Conservation (phyloP, 2,329 filamentous ascomycete species). For the Plectosphaerella plurivora region DNA sequence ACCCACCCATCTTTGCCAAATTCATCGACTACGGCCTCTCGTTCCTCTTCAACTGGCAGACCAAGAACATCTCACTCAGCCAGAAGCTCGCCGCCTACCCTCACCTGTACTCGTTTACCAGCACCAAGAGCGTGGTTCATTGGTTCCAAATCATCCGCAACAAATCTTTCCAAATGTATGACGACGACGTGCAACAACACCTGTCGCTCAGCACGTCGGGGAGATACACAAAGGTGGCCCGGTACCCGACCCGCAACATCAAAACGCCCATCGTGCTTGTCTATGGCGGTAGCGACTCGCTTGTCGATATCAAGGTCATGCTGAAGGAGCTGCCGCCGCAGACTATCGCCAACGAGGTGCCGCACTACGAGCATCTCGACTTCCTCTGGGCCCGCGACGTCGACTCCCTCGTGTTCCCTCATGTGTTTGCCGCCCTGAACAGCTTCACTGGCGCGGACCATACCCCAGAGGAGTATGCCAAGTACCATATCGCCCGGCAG, state of each 20-base stretch:
- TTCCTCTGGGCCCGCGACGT: constrained; percentile 93
- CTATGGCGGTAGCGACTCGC: constrained; percentile 88
- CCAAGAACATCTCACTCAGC: constrained; percentile 73
- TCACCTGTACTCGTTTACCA: constrained; percentile 94
- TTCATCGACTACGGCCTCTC: constrained; percentile 76
- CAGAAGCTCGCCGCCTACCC: constrained; percentile 96
- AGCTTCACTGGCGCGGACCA: constrained; percentile 58
- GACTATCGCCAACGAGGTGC: constrained; percentile 81
- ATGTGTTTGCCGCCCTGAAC: constrained; percentile 85
- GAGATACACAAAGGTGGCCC: constrained; percentile 94
- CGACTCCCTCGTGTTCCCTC: constrained; percentile 77
- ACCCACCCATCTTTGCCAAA: constrained; percentile 87
- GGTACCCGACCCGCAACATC: constrained; percentile 95
- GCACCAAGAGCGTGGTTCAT: constrained; percentile 94
- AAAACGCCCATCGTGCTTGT: constrained; percentile 90
- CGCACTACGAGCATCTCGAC: constrained; percentile 94
- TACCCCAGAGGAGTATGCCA: constrained; percentile 55
- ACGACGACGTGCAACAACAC: constrained; percentile 83
- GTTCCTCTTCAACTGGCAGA: constrained; percentile 88
- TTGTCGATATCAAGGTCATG: constrained; percentile 94
- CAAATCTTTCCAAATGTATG: constrained; percentile 96
- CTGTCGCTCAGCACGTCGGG: constrained; percentile 65
- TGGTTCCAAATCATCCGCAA: constrained; percentile 99
- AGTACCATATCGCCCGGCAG: constrained; percentile 48
- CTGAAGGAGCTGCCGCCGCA: constrained; percentile 78